These are phyloP conservation scores for Myrmaecium sp. DNA, from an alignment of 2,329 filamentous ascomycete genomes.

Conservation along the genomic window DNA sequence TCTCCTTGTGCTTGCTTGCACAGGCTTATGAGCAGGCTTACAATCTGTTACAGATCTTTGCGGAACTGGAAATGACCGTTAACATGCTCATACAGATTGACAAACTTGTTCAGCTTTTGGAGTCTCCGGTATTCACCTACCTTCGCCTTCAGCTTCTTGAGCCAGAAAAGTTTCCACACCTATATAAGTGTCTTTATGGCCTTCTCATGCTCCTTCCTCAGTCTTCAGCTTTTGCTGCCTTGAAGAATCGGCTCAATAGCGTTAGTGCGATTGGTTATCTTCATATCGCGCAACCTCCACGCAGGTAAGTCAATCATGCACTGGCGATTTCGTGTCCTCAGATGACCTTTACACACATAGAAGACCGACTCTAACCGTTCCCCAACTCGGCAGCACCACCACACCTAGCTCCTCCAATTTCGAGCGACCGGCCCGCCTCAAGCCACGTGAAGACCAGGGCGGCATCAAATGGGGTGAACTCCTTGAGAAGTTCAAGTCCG, in stretches of 20 bases:
- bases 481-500: slow-evolving; percentile 81
- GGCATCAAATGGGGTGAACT: slow-evolving; percentile 84
- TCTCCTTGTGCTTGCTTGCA: slow-evolving; percentile 84
- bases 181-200: slow-evolving; percentile 96
- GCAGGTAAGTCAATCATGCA: slow-evolving; percentile 47
- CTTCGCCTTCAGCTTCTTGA: slow-evolving; percentile 87
- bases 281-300: slow-evolving; percentile 61
- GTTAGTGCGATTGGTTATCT: slow-evolving; percentile 94
- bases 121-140: slow-evolving; percentile 96
- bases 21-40: slow-evolving; percentile 98
- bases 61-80: slow-evolving; percentile 95
- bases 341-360: too few species aligned
- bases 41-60: slow-evolving; percentile 87
- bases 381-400: slow-evolving; percentile 2
- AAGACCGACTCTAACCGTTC: slow-evolving; percentile 1
- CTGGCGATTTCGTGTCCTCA: too few species aligned
- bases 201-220: slow-evolving; percentile 96
- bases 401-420: slow-evolving; percentile 20
- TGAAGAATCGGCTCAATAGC: slow-evolving; percentile 93
- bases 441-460: slow-evolving; percentile 68
- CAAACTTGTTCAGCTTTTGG: slow-evolving; percentile 89
- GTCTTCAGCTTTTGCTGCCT: slow-evolving; percentile 86
- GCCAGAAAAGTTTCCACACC: slow-evolving; percentile 81
- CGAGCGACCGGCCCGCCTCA: slow-evolving; percentile 49
- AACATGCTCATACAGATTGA: slow-evolving; percentile 98